These are phyloP conservation scores for Ustilago bromivora DNA, from an alignment of 1,284 basidiomycete genomes.

Conservation along the genomic window DNA sequence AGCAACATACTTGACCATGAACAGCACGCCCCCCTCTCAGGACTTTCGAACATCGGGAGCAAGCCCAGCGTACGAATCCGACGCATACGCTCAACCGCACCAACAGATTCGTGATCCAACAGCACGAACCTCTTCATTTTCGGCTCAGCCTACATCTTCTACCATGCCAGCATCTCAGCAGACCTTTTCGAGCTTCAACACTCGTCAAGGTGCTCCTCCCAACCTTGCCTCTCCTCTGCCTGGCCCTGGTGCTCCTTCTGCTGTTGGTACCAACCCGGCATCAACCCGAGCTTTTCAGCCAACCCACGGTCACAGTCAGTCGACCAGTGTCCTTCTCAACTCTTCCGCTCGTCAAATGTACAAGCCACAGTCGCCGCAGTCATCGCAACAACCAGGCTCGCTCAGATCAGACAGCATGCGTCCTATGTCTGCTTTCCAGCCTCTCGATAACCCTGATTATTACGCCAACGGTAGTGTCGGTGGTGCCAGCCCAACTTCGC, in stretches of 20 bases:
- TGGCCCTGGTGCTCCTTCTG: neutral
- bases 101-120: slow-evolving; percentile 16
- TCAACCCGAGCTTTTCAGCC: slow-evolving; percentile 32
- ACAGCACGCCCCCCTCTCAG: slow-evolving; percentile 28
- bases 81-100: slow-evolving; percentile 20
- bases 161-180: slow-evolving; percentile 14
- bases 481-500: slow-evolving; percentile 24
- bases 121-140: slow-evolving; percentile 11
- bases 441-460: slow-evolving; percentile 56
- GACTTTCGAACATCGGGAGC: slow-evolving; percentile 16
- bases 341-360: slow-evolving; percentile 30
- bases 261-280: neutral
- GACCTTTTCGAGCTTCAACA: slow-evolving; percentile 21
- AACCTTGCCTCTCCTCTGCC: slow-evolving; percentile 4
- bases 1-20: slow-evolving; percentile 14
- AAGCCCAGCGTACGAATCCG: slow-evolving; percentile 28
- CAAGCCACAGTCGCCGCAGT: slow-evolving; percentile 29
- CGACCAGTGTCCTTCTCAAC: slow-evolving; percentile 47
- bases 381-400: slow-evolving; percentile 19
- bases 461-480: slow-evolving; percentile 19
- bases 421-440: slow-evolving; percentile 66
- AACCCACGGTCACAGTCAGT: slow-evolving; percentile 40
- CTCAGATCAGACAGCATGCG: slow-evolving; percentile 46
- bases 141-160: slow-evolving; percentile 23
- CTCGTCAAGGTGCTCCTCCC: slow-evolving; percentile 19